Evolutionary conservation across 768 basidiomycete species (phyloP), one percentile per base, ranked within the genome.

Genomic region (Gyrodon lividus): DNA sequence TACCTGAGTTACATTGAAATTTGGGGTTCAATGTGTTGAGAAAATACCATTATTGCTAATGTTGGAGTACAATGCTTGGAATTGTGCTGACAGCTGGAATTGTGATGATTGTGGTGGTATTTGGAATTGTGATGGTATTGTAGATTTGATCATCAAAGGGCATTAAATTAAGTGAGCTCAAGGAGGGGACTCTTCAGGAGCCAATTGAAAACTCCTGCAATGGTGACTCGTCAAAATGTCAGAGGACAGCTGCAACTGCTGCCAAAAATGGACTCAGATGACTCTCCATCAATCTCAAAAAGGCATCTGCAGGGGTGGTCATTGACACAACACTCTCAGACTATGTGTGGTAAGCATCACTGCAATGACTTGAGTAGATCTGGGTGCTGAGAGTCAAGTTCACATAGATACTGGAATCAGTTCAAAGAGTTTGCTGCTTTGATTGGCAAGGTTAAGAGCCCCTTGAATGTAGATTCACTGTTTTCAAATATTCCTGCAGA

Each of bases 281-380:
- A 28, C 39, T 49, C 35, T 37, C 37, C 23, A 26, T 35, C 26
- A 49, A 40, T 41, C 39, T 66, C 23, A 51, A 49, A 7, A 51
- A 47, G 34, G 66, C 64, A 4, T 67, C 63, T 17, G 67, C 68
- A 38, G 67, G 68, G 19, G 39, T 43, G 17, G 67, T 72, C 40
- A 55, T 61, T 3, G 61, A 70, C 30, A 52, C 53, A 20, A 70
- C 70, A 20, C 58, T 65, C 48, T 48, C 48, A 0, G 63, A 68
- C 20, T 72, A 72, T 57, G 51, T 53, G 39, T 47, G 65, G 72
- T 69, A 47, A 20, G 59, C 10, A 30, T 9, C 14, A n/a, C 10
- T 47, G 46, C 34, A 37, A 16, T 6, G 10, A 9, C 8, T 30
- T 3, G 12, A 30, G 30, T 8, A 9, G 30, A 3, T 30, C 30